Evolutionary conservation across 1,139 yeast genomes (phyloP).

Genomic region (Candida dubliniensis): DNA sequence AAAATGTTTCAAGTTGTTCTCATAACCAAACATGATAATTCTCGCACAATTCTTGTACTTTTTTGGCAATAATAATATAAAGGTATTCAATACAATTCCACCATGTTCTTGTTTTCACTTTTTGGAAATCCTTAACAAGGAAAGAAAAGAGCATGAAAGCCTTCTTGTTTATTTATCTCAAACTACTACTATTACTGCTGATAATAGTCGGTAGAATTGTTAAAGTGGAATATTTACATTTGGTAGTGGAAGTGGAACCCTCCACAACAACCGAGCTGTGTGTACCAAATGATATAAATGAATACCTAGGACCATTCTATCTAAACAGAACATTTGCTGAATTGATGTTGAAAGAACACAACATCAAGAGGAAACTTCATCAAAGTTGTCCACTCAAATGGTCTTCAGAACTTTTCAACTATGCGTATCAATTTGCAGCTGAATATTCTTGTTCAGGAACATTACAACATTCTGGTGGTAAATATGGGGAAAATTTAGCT

Average conservation of each 20-base stretch:
- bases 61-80: no score
- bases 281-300: slow-evolving; percentile 7
- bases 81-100: no score
- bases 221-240: slow-evolving; percentile 1
- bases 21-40: no score
- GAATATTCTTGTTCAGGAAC: slow-evolving; percentile 35
- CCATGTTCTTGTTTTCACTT: no score
- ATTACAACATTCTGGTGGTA: slow-evolving; percentile 36
- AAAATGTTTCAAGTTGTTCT: no score
- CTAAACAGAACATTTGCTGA: slow-evolving; percentile 25
- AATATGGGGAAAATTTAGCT: slow-evolving; percentile 41
- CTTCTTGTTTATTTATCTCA: no score
- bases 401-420: slow-evolving; percentile 31
- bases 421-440: slow-evolving; percentile 31
- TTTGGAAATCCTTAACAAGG: no score
- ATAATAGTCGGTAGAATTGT: no score
- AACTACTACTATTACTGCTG: no score
- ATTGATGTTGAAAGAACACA: slow-evolving; percentile 29
- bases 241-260: neutral
- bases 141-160: no score
- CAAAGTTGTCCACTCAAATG: slow-evolving; percentile 30
- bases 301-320: slow-evolving; percentile 15
- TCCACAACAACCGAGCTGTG: neutral
- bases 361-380: slow-evolving; percentile 30
- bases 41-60: no score